Base-by-base conservation (phyloP, 1,284 basidiomycete genomes). In the Erythrobasidium hasegawianum region DNA sequence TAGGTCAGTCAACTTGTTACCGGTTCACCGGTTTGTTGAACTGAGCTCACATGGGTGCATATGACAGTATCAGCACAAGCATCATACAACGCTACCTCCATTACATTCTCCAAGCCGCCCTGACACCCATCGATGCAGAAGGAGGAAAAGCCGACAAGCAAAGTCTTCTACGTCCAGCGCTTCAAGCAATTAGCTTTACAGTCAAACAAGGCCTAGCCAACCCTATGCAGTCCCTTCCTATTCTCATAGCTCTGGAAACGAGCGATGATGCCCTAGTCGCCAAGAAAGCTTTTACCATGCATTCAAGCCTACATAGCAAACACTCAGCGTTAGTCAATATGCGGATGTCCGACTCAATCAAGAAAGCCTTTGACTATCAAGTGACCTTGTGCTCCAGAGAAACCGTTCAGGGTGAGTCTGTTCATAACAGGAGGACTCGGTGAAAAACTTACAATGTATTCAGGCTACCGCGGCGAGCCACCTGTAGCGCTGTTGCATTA, bases 151-250 rank as follows among this genome's bases (percentile, higher is more conserved):
- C 58, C 2, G 81, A 82, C 60, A 83, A 87, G 70, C 72, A 80
- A 0, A 82, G 84, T 49, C 86, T 90, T 52, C 94, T 97, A 76
- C 81, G 83, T 5, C 83, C 89, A 4, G 94, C 94, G 2, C 84
- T 96, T 60, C 93, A 97, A 71, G 89, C 98, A 43, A 78, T 99
- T 55, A 87, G 84, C 38, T 93, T 95, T 73, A 93, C 93, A 0
- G 85, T 98, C 72, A 90, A 88, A 75, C 94, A 97, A 78, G 96
- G 96, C 0, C 81, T 98, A 43, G 90, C 91, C 13, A 95, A 98
- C 78, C 96, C 96, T 0, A 82, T 97, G 71, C 71, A 96, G 86
- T 95, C 90, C 45, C 86, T 97, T 72, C 93, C 96, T 0, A 84
- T 92, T 29, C 87, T 99, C 62, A 86, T 98, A 11, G 89, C 95